Conservation (phyloP, 2,329 filamentous ascomycete genomes). For the Leptographium procerum region DNA sequence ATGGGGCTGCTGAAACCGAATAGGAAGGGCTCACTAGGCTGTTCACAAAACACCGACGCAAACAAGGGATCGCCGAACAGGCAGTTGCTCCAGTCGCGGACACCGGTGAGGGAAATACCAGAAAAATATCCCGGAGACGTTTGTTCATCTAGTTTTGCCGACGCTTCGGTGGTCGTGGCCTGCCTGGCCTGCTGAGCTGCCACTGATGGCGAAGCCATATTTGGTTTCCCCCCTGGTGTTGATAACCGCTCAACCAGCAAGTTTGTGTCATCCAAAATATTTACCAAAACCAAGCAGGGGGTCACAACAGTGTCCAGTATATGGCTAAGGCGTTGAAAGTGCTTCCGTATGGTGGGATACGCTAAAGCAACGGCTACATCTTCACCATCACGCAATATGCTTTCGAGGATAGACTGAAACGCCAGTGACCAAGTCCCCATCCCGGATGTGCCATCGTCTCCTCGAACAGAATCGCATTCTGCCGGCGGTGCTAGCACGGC, state of each 20-base stretch:
- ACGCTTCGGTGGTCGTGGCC: background rate
- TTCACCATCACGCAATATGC: slow-evolving; percentile 46
- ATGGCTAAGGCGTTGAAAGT: slow-evolving; percentile 37
- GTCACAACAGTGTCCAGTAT: slow-evolving; percentile 39
- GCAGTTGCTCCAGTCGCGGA: slow-evolving; percentile 48
- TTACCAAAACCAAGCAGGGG: slow-evolving; percentile 42
- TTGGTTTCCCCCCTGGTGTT: too few species aligned
- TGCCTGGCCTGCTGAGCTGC: background rate
- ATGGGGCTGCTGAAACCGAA: slow-evolving; percentile 29
- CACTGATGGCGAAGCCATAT: background rate
- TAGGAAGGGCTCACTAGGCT: slow-evolving; percentile 32
- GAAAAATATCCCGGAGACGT: background rate
- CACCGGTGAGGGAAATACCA: slow-evolving; percentile 30
- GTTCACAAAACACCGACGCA: slow-evolving; percentile 34
- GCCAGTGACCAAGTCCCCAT: slow-evolving; percentile 40
- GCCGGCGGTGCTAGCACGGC: slow-evolving; percentile 20
- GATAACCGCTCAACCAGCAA: slow-evolving; percentile 26
- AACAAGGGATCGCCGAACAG: slow-evolving; percentile 51
- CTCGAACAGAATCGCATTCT: background rate
- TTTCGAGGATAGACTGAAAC: slow-evolving; percentile 46
- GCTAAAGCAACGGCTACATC: slow-evolving; percentile 47
- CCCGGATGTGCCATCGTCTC: background rate
- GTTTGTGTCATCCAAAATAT: slow-evolving; percentile 39
- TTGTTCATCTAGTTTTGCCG: background rate
- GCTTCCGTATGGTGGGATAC: slow-evolving; percentile 41